phyloP scores from a whole-genome alignment of 768 basidiomycete genomes.

The Leccinum ochraceum region DNA sequence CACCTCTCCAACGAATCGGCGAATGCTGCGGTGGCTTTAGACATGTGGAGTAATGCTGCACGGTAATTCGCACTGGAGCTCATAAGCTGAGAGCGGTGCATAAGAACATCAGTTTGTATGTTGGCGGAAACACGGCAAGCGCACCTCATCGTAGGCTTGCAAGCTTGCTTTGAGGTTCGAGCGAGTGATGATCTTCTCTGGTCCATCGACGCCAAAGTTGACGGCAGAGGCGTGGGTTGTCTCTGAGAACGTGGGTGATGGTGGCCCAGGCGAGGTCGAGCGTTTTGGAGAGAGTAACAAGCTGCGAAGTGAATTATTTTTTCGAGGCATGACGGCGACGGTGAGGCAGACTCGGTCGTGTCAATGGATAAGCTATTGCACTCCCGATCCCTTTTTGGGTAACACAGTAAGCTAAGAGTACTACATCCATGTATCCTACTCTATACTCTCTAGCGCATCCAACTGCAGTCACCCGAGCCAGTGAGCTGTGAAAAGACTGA shows the following conservation, averaged over 20 bases:
- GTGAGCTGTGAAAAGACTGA: slow-evolving; percentile 11
- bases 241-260: slow-evolving; percentile 85
- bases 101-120: slow-evolving; percentile 13
- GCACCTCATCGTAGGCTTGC: slow-evolving; percentile 79
- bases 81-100: slow-evolving; percentile 59
- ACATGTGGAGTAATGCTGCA: slow-evolving; percentile 75
- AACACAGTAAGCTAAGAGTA: not conserved
- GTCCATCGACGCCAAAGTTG: slow-evolving; percentile 73
- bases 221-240: slow-evolving; percentile 76
- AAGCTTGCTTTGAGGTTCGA: slow-evolving; percentile 75
- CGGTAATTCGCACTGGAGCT: slow-evolving; percentile 77
- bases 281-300: slow-evolving; percentile 50
- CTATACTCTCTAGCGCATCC: slow-evolving; percentile 5
- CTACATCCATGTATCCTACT: slow-evolving; percentile 12
- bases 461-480: not conserved
- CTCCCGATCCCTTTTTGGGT: slow-evolving; percentile 20
- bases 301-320: slow-evolving; percentile 57
- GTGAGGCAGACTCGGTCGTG: slow-evolving; percentile 16
- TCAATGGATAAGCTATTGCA: slow-evolving; percentile 12
- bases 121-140: slow-evolving; percentile 25
- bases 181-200: slow-evolving; percentile 80
- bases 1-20: slow-evolving; percentile 87
- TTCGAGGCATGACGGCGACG: slow-evolving; percentile 44
- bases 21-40: slow-evolving; percentile 79
- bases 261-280: slow-evolving; percentile 55